These are phyloP conservation scores for Penicillium tannophilum DNA, from an alignment of 495 filamentous ascomycete species.

Conservation along the genomic window DNA sequence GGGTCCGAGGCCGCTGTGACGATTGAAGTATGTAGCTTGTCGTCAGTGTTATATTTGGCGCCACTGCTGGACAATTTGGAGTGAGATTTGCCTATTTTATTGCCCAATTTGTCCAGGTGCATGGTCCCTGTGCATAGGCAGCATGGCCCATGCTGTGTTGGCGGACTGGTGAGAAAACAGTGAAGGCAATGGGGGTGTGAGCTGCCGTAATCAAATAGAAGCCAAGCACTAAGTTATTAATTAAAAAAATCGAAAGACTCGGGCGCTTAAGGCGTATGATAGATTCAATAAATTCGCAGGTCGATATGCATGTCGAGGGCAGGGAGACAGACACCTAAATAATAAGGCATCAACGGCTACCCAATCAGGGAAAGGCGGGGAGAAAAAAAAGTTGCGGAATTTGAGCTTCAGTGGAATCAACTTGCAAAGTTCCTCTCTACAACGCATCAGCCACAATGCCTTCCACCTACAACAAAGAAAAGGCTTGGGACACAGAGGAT, in stretches of 20 bases:
- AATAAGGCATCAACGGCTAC: slow-evolving; percentile 21
- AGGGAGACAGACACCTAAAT: neutral
- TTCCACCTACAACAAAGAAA: slow-evolving; percentile 89
- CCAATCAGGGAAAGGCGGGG: slow-evolving; percentile 36
- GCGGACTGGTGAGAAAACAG: no score
- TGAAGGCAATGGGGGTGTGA: no score
- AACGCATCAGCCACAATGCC: slow-evolving; percentile 64
- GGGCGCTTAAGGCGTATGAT: neutral
- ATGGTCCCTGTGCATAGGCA: no score
- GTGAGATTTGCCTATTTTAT: no score
- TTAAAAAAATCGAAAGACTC: neutral
- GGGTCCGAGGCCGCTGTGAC: no score
- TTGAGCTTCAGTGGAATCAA: slow-evolving; percentile 25
- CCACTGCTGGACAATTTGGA: no score
- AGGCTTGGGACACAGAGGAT: slow-evolving; percentile 97
- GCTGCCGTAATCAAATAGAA: no score
- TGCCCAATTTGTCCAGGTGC: no score
- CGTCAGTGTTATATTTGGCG: no score
- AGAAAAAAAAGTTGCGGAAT: slow-evolving; percentile 47
- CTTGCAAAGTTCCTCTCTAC: slow-evolving; percentile 12
- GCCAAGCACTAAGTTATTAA: no score
- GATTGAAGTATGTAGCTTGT: no score
- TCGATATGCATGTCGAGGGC: neutral
- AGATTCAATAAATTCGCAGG: neutral
- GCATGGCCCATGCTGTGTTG: no score